These are phyloP conservation scores for Favolaschia claudopus DNA, from an alignment of 768 basidiomycete species.

Conservation along the genomic window DNA sequence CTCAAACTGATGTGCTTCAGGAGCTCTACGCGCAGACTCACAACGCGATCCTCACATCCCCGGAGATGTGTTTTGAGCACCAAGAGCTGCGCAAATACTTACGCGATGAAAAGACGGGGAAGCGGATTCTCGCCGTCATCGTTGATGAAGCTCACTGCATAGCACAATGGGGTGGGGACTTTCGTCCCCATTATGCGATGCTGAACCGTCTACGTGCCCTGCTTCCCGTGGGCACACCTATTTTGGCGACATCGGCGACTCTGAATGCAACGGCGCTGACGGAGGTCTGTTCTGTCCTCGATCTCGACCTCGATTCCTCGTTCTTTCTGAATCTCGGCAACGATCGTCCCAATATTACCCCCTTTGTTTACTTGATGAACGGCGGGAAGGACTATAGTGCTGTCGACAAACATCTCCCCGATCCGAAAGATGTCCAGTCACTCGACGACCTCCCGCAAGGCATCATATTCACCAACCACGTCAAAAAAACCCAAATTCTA, in stretches of 20 bases:
- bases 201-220: slow-evolving; percentile 38
- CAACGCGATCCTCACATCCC: slow-evolving; percentile 26
- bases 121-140: slow-evolving; percentile 34
- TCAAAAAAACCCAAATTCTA: no score
- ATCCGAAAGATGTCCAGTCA: no score
- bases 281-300: slow-evolving; percentile 30
- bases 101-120: not conserved
- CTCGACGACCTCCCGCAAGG: no score
- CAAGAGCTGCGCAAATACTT: slow-evolving; percentile 10
- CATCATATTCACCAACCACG: no score
- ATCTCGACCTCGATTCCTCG: slow-evolving; percentile 29
- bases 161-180: slow-evolving; percentile 42
- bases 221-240: slow-evolving; percentile 35
- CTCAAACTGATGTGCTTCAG: no score
- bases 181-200: slow-evolving; percentile 37
- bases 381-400: no score
- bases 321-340: slow-evolving; percentile 46
- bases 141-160: slow-evolving; percentile 50
- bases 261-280: no score
- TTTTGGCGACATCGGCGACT: slow-evolving; percentile 45
- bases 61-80: slow-evolving; percentile 33
- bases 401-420: no score
- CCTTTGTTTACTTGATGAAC: not conserved
- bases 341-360: slow-evolving; percentile 38
- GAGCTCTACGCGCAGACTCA: not conserved